Percentiles rank a stretch among this genome's conserved stretches.
Evolutionary conservation across 1,284 basidiomycete genomes (phyloP).

Genomic region (Cystobasidium sp.): DNA sequence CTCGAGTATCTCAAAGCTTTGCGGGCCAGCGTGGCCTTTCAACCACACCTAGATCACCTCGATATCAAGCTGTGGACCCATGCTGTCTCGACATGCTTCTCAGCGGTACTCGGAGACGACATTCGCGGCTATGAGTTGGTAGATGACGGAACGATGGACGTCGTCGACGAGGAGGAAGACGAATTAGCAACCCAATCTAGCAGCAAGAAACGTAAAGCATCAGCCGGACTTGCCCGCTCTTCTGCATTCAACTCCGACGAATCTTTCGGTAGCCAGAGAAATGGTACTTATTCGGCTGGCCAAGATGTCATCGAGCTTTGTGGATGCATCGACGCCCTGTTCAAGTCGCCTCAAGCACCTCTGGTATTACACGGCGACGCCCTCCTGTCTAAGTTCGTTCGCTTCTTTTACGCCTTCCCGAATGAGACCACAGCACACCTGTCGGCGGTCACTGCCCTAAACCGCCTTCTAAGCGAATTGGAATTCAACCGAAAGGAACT

Average conservation of each 20-base stretch:
- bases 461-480: constrained; percentile 56
- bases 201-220: constrained; percentile 25
- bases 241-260: neutral
- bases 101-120: constrained; percentile 70
- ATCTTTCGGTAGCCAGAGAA: neutral
- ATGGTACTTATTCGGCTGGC: neutral
- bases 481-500: constrained; percentile 53
- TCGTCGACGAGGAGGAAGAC: constrained; percentile 38
- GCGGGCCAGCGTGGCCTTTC: constrained; percentile 66
- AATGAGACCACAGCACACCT: constrained; percentile 74
- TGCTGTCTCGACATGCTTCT: constrained; percentile 74
- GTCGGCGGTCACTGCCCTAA: constrained; percentile 71
- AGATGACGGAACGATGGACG: constrained; percentile 56
- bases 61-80: constrained; percentile 69
- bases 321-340: constrained; percentile 47
- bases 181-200: neutral
- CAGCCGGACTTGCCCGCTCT: neutral
- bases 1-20: constrained; percentile 82
- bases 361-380: constrained; percentile 54
- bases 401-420: constrained; percentile 69
- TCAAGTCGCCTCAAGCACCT: constrained; percentile 46
- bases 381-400: constrained; percentile 68
- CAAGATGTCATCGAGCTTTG: constrained; percentile 49
- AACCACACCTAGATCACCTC: constrained; percentile 78
- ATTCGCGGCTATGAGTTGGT: constrained; percentile 58